A percentile compares a stretch with the other conserved stretches of the same genome.
phyloP scores from a whole-genome alignment of 441 rosid species.

The Mallotus japonicus region DNA sequence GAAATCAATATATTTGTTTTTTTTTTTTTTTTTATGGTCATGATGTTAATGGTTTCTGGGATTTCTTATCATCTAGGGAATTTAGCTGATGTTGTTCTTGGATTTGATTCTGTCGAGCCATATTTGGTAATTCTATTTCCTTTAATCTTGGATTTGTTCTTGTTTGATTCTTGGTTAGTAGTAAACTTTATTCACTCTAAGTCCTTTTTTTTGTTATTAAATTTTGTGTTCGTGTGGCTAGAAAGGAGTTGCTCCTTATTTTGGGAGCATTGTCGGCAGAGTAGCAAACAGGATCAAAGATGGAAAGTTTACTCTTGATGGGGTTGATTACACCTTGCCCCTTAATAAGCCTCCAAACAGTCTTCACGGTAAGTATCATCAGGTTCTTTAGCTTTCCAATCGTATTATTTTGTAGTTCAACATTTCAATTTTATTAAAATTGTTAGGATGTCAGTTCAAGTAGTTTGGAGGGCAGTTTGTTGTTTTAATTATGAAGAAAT shows the following conservation, averaged over 20 bases:
- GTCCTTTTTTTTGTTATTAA: no score
- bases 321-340: constrained; percentile 60
- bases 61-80: constrained; percentile 41
- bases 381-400: no score
- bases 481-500: not conserved
- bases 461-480: not conserved
- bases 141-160: no score
- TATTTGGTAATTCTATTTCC: constrained; percentile 52
- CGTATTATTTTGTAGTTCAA: not conserved
- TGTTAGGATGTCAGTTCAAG: not conserved
- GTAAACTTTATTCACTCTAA: no score
- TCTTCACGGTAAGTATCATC: constrained; percentile 61
- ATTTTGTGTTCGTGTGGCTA: no score
- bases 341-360: constrained; percentile 88
- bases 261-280: constrained; percentile 91
- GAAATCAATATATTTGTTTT: not conserved
- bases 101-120: constrained; percentile 76
- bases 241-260: constrained; percentile 74
- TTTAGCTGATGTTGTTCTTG: constrained; percentile 76
- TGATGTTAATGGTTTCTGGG: constrained; percentile 1
- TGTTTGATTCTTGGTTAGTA: no score
- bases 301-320: constrained; percentile 75
- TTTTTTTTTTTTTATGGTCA: not conserved
- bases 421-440: not conserved
- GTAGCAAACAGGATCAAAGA: constrained; percentile 85